Evolutionary conservation across 2,329 filamentous ascomycete species (phyloP).

Genomic region (Ceratocystis variospora): DNA sequence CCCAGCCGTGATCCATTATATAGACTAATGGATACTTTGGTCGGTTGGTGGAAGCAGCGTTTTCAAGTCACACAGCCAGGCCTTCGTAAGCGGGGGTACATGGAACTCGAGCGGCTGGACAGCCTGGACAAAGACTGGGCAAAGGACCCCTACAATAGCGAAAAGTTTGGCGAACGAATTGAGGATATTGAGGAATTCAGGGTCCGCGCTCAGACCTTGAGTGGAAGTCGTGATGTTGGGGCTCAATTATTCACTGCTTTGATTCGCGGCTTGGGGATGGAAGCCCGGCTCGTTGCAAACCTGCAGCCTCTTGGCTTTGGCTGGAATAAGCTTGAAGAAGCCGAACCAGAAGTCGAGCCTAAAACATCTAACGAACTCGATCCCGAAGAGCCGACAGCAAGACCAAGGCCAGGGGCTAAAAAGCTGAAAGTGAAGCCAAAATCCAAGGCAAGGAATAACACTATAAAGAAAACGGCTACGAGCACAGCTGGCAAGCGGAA

Average conservation of each 20-base stretch:
- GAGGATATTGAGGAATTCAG: slow-evolving; percentile 54
- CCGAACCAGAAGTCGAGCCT: slow-evolving; percentile 37
- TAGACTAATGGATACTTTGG: slow-evolving; percentile 59
- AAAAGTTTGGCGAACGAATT: slow-evolving; percentile 64
- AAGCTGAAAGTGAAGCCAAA: slow-evolving; percentile 2
- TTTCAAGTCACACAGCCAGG: slow-evolving; percentile 68
- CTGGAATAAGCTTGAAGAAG: slow-evolving; percentile 78
- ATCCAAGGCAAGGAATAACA: neutral
- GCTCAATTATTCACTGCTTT: slow-evolving; percentile 83
- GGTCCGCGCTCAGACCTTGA: slow-evolving; percentile 50
- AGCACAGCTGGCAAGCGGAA: slow-evolving; percentile 11
- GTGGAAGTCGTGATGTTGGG: slow-evolving; percentile 76
- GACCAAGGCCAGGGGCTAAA: neutral
- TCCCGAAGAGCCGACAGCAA: neutral
- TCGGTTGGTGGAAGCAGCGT: slow-evolving; percentile 75
- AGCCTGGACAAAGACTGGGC: slow-evolving; percentile 59
- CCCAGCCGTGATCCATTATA: slow-evolving; percentile 73
- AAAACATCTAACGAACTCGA: neutral
- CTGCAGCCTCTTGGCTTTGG: slow-evolving; percentile 80
- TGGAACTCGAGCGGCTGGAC: slow-evolving; percentile 59
- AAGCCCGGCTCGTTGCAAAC: slow-evolving; percentile 70
- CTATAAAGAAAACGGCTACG: neutral
- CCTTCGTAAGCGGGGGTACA: slow-evolving; percentile 79
- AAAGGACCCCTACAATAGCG: slow-evolving; percentile 45
- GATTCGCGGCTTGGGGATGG: slow-evolving; percentile 64